phyloP scores from a whole-genome alignment of 805 yeast species.

The Saccharomycopsis sp. region DNA sequence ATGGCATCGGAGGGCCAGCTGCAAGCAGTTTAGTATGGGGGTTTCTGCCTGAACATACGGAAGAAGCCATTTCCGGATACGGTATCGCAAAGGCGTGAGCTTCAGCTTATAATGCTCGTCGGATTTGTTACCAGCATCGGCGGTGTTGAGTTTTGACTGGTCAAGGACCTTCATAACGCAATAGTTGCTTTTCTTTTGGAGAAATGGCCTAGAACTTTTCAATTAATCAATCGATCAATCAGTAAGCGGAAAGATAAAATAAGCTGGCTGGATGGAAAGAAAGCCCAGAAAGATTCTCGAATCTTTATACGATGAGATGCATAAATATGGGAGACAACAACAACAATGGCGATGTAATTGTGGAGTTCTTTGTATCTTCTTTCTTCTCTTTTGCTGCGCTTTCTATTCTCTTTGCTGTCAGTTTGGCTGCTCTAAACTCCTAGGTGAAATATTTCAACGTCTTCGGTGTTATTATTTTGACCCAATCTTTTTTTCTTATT shows the following conservation, averaged over 20 bases:
- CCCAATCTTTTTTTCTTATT: not conserved
- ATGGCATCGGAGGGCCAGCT: slow-evolving; percentile 41
- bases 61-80: slow-evolving; percentile 45
- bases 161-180: not conserved
- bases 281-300: too few species aligned
- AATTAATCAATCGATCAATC: too few species aligned
- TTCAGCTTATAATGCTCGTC: slow-evolving; percentile 55
- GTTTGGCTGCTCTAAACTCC: not conserved
- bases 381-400: not conserved
- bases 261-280: too few species aligned
- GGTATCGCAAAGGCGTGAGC: slow-evolving; percentile 50
- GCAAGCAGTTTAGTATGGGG: slow-evolving; percentile 48
- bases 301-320: too few species aligned
- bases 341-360: too few species aligned
- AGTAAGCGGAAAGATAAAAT: too few species aligned
- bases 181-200: too few species aligned
- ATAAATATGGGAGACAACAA: too few species aligned
- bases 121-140: slow-evolving; percentile 73
- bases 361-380: too few species aligned
- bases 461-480: not conserved
- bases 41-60: slow-evolving; percentile 64
- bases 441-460: not conserved
- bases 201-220: too few species aligned
- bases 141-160: not conserved
- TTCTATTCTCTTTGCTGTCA: not conserved